Conservation (phyloP, 441 rosid species). For the Gossypium laxum region DNA sequence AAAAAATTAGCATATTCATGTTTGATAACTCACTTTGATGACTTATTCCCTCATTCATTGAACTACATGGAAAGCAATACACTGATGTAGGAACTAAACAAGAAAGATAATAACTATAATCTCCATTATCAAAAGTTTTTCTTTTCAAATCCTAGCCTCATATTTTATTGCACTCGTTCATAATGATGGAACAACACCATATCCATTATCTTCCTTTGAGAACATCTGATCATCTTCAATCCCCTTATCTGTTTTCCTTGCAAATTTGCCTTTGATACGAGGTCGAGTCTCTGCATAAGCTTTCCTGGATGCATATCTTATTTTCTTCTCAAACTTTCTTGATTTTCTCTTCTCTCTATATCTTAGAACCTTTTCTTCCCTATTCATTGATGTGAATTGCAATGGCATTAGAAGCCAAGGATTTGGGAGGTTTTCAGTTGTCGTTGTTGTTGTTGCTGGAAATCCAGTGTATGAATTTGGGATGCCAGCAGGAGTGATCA, state of each 20-base stretch:
- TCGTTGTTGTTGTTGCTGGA: not conserved
- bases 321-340: slow-evolving; percentile 17
- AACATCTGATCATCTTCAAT: slow-evolving; percentile 22
- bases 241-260: slow-evolving; percentile 20
- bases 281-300: slow-evolving; percentile 26
- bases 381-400: slow-evolving; percentile 13
- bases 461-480: slow-evolving; percentile 13
- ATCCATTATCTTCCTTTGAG: slow-evolving; percentile 16
- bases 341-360: slow-evolving; percentile 16
- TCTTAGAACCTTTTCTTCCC: slow-evolving; percentile 16
- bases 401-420: slow-evolving; percentile 16
- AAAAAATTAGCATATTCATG: no score
- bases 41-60: no score
- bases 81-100: not conserved
- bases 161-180: not conserved
- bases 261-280: slow-evolving; percentile 26
- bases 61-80: not conserved
- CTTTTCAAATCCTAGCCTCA: not conserved
- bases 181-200: slow-evolving; percentile 20
- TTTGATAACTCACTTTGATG: no score
- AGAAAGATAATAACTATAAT: not conserved
- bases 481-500: slow-evolving; percentile 10
- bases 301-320: slow-evolving; percentile 19
- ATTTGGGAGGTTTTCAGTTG: slow-evolving; percentile 4
- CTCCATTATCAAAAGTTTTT: not conserved